Evolutionary conservation across 805 yeast genomes (phyloP).

Genomic region (Grigorovia humatica): DNA sequence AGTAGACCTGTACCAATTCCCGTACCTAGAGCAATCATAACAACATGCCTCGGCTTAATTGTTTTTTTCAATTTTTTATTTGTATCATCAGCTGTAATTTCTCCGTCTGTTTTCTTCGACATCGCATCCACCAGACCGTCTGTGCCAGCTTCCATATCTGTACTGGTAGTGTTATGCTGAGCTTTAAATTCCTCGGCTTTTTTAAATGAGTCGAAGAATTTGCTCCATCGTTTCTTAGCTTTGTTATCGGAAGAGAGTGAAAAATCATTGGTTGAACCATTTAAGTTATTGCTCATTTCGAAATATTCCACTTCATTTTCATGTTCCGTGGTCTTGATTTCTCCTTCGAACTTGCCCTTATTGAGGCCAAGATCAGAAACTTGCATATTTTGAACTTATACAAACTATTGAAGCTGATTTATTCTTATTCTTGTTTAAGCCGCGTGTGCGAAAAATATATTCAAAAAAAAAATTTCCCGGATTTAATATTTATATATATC

Average conservation of each 20-base stretch:
- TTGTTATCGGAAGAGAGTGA: constrained; percentile 1
- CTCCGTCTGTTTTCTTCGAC: constrained; percentile 1
- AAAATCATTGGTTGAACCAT: constrained; percentile 1
- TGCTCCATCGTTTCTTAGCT: neutral
- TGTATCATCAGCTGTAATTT: constrained; percentile 2
- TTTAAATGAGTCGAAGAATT: constrained; percentile 5
- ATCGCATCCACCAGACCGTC: neutral
- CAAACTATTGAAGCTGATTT: too few relatives aligned
- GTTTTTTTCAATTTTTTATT: constrained; percentile 29
- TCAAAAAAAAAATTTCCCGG: too few relatives aligned
- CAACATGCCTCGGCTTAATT: constrained; percentile 39
- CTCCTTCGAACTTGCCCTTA: constrained; percentile 7
- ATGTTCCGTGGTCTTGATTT: constrained; percentile 10
- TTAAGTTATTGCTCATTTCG: constrained; percentile 5
- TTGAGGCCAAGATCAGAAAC: constrained; percentile 3
- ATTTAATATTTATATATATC: too few relatives aligned
- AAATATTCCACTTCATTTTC: constrained; percentile 22
- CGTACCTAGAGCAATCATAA: constrained; percentile 75
- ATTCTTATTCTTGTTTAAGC: too few relatives aligned
- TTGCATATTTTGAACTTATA: neutral
- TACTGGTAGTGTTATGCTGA: neutral
- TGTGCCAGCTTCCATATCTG: constrained; percentile 2
- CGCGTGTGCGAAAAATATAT: too few relatives aligned
- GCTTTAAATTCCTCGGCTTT: constrained; percentile 9
- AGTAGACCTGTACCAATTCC: constrained; percentile 72